Conservation (phyloP, 1,284 basidiomycete species). For the Malassezia furfur region DNA sequence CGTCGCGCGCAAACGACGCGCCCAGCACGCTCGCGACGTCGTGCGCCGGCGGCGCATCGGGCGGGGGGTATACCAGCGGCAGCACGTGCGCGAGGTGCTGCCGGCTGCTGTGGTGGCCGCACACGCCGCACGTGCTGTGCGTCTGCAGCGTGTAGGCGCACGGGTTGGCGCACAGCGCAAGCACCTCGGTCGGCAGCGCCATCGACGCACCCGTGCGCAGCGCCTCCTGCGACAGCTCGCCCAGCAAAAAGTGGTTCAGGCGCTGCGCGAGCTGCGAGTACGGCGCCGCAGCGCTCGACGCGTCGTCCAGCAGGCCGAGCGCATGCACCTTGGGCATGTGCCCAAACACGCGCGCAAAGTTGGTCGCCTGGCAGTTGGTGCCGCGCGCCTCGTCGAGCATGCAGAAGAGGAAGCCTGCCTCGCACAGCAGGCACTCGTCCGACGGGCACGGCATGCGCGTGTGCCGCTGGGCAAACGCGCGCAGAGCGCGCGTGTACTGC, state of each 20-base stretch:
- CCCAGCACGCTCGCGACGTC: slow-evolving; percentile 59
- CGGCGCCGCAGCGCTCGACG: slow-evolving; percentile 53
- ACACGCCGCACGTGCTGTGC: slow-evolving; percentile 62
- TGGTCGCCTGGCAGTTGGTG: slow-evolving; percentile 89
- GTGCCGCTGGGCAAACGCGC: slow-evolving; percentile 77
- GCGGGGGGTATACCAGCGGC: slow-evolving; percentile 76
- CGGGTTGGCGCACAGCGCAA: slow-evolving; percentile 14
- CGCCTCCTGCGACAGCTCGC: slow-evolving; percentile 48
- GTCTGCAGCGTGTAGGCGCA: slow-evolving; percentile 21
- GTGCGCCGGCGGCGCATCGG: slow-evolving; percentile 52
- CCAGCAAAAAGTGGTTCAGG: slow-evolving; percentile 86
- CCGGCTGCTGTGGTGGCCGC: slow-evolving; percentile 60
- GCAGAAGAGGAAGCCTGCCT: slow-evolving; percentile 84
- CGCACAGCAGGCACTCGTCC: slow-evolving; percentile 87
- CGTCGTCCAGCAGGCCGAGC: slow-evolving; percentile 81
- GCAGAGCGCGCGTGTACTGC: slow-evolving; percentile 71
- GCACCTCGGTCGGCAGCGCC: neutral
- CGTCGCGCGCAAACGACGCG: slow-evolving; percentile 69
- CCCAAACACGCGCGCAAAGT: slow-evolving; percentile 90
- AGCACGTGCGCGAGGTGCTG: slow-evolving; percentile 49
- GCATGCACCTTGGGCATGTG: slow-evolving; percentile 63
- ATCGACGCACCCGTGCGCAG: slow-evolving; percentile 6
- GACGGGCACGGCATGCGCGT: slow-evolving; percentile 66
- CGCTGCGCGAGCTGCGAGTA: slow-evolving; percentile 84
- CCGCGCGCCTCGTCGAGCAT: slow-evolving; percentile 93